A percentile compares a stretch with the other conserved stretches of the same genome.
Evolutionary conservation across 371 early-diverging fungal species (phyloP).

Genomic region (Apophysomyces trapeziformis): DNA sequence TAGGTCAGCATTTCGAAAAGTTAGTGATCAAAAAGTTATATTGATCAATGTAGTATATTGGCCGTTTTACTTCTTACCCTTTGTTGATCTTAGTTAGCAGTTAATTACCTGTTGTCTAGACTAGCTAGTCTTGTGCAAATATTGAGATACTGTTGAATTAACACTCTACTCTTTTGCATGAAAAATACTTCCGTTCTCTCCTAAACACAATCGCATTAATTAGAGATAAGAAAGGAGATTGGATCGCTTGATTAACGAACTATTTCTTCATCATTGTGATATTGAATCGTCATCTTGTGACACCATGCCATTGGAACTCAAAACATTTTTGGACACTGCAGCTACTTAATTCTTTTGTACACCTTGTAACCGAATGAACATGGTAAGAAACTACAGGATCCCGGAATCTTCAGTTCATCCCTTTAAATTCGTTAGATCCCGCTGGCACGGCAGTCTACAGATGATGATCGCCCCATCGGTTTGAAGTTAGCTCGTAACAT

Average conservation of each 20-base stretch:
- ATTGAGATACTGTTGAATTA: no score
- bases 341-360: not conserved
- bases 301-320: not conserved
- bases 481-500: constrained; percentile 25
- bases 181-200: not conserved
- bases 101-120: no score
- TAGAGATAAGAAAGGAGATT: constrained; percentile 1
- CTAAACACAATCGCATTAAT: not conserved
- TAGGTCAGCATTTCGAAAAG: no score
- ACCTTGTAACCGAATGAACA: not conserved
- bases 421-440: constrained; percentile 18
- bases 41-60: no score
- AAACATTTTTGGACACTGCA: not conserved
- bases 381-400: not conserved
- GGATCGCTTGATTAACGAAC: not conserved
- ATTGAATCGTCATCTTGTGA: not conserved
- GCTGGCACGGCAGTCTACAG: constrained; percentile 24
- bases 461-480: constrained; percentile 33
- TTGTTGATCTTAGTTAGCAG: no score
- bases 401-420: not conserved
- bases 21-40: no score
- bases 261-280: not conserved
- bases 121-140: no score
- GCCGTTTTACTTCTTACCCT: no score
- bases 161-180: not conserved